A percentile compares a stretch with the other conserved stretches of the same genome.
These are phyloP conservation scores for Exophiala bonariae DNA, from an alignment of 2,329 filamentous ascomycete genomes.

Conservation along the genomic window DNA sequence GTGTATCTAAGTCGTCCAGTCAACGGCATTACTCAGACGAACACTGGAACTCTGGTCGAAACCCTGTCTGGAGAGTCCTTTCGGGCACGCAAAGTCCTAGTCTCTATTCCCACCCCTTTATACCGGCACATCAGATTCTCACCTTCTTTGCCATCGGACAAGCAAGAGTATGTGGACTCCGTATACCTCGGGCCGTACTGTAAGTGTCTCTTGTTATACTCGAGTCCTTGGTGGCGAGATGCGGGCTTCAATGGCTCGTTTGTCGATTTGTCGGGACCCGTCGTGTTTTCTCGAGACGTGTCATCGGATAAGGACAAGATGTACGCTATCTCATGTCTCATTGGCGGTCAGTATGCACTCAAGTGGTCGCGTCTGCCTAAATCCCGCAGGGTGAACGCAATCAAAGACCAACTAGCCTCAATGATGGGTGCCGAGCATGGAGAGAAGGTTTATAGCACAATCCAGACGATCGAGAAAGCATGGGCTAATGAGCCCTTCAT, in stretches of 20 bases:
- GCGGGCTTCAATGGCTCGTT: slow-evolving; percentile 41
- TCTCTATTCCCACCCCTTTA: slow-evolving; percentile 49
- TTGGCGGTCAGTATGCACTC: slow-evolving; percentile 8
- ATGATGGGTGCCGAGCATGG: slow-evolving; percentile 9
- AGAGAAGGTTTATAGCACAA: slow-evolving; percentile 5
- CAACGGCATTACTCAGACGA: slow-evolving; percentile 30
- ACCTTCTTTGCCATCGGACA: slow-evolving; percentile 46
- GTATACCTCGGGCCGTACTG: slow-evolving; percentile 49
- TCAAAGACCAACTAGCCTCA: slow-evolving; percentile 12
- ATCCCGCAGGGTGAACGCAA: slow-evolving; percentile 5
- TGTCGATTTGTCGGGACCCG: slow-evolving; percentile 45
- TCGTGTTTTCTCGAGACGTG: slow-evolving; percentile 47
- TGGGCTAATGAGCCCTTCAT: slow-evolving; percentile 40
- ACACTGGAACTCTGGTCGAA: slow-evolving; percentile 24
- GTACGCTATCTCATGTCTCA: slow-evolving; percentile 35
- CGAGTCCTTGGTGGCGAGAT: slow-evolving; percentile 45
- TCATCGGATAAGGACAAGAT: slow-evolving; percentile 27
- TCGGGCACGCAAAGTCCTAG: slow-evolving; percentile 47
- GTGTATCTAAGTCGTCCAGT: slow-evolving; percentile 33
- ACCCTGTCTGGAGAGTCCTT: slow-evolving; percentile 28
- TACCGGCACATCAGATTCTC: slow-evolving; percentile 48
- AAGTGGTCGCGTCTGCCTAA: slow-evolving; percentile 14
- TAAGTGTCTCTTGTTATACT: slow-evolving; percentile 51
- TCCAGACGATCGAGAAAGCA: slow-evolving; percentile 31
- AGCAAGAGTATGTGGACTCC: slow-evolving; percentile 36